These are phyloP conservation scores for Penicillium nordicum DNA, from an alignment of 2,329 filamentous ascomycete species.

Conservation along the genomic window DNA sequence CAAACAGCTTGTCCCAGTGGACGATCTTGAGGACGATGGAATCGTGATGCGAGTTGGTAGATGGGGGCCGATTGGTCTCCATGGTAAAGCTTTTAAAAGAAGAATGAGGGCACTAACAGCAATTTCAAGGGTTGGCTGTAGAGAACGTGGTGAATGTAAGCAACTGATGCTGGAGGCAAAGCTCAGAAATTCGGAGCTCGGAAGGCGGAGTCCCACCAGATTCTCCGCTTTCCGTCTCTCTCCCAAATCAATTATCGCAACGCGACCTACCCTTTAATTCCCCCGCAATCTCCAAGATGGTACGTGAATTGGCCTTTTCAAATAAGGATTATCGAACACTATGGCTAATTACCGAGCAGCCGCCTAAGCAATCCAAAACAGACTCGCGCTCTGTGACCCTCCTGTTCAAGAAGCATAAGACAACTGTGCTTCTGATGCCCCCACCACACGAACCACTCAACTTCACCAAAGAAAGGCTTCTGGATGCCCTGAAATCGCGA, in stretches of 20 bases:
- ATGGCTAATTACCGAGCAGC: slow-evolving; percentile 7
- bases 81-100: slow-evolving; percentile 7
- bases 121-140: background rate
- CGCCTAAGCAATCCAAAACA: slow-evolving; percentile 18
- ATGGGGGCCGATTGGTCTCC: slow-evolving; percentile 10
- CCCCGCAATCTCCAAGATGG: slow-evolving; percentile 12
- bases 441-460: slow-evolving; percentile 57
- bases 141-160: background rate
- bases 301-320: background rate
- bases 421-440: slow-evolving; percentile 67
- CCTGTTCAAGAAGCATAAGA: slow-evolving; percentile 68
- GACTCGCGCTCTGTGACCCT: slow-evolving; percentile 59
- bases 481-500: slow-evolving; percentile 53
- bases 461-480: slow-evolving; percentile 56
- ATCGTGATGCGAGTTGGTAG: slow-evolving; percentile 18
- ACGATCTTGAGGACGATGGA: slow-evolving; percentile 28
- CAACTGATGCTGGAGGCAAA: background rate
- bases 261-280: background rate
- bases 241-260: background rate
- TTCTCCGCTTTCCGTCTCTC: slow-evolving; percentile 20
- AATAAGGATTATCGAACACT: background rate
- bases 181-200: slow-evolving; percentile 11
- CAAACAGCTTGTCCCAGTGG: slow-evolving; percentile 39
- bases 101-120: background rate
- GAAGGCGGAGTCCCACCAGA: slow-evolving; percentile 4